Base-by-base conservation (phyloP, 2,329 filamentous ascomycete species). In the Ophiostoma perfectum region DNA sequence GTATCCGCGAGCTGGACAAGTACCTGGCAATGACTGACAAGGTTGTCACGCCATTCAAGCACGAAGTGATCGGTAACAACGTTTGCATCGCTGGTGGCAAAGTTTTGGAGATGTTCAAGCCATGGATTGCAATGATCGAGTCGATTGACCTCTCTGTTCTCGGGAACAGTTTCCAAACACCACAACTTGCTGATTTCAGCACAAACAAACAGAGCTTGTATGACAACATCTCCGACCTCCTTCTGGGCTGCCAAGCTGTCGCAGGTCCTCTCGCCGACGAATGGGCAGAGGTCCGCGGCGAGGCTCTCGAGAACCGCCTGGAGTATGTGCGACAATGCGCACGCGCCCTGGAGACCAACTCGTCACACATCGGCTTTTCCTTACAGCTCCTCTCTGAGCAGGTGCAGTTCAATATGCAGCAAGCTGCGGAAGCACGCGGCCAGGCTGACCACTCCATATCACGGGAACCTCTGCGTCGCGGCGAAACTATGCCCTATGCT, bases 171-270 rank as follows among this genome's bases (percentile, higher is more conserved):
- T 89, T 93, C 72, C 91, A 94, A 76, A 94, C 90, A 60, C 92
- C 93, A 0, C 91, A 96, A 73, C 80, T 98, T 44, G 85, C 88
- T 64, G 95, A 98, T 73, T 97, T 97, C 77, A 89, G 88, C 74
- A 86, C 89, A 44, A 92, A 96, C 77, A 98, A 98, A 79, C 95
- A 99, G 77, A 91, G 90, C 73, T 83, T 96, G 18, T 98, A 98
- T 78, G 95, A 98, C 78, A 90, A 93, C 70, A 90, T 97, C 68
- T 93, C 93, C 8, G 95, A 98, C 76, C 84, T 99, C 41, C 80
- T 98, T 4, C 80, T 97, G 65, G 88, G 90, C 69, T 97, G 93
- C 75, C 95, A 99, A 78, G 88, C 91, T 38, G 90, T 98, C n/a
- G 91, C 93, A 5, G 92, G 92, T 8, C 95, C 95, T 5, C 79